Evolutionary conservation across 192 early-diverging fungal species (phyloP), one percentile per base, ranked within the genome.

Genomic region (Diversispora epigaea): DNA sequence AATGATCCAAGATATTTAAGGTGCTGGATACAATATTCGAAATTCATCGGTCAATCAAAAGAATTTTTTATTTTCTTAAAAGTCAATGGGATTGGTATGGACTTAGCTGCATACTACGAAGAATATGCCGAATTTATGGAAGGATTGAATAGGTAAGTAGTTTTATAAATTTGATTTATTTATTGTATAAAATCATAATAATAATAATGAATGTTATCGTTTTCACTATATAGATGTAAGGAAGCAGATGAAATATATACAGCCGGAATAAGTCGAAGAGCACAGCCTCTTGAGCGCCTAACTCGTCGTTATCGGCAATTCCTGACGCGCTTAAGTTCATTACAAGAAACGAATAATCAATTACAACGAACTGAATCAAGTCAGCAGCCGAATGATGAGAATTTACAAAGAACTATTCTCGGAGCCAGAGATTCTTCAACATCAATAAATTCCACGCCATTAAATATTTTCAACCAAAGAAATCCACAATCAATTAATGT

Each of bases 31-130:
- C 64, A 79, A 39, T 86, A 74, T 84, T 81, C 81, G 15, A 88
- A 50, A 73, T 84, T 84, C 46, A 86, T 88, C 6, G 87, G 86
- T 1, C 82, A 87, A 43, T 86, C 89, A 32, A 82, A 86, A 8
- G 91, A 93, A 0, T 82, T 95, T 39, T 96, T 94, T 78, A 87
- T 87, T 74, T 95, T 89, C 70, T 83, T 97, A 67, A 58, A 84
- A 40, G 70, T 82, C 21, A 93, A 94, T 67, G 79, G 82, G 14
- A 94, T 97, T 66, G 95, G 93, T 0, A 70, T 79, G 15, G 80
- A 83, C 46, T 77, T 88, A 32, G 84, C 92, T 0, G 55, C 87
- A n/a, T 89, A 84, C 52, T 97, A 96, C 71, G 88, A 91, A 67
- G 92, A 94, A 68, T 93, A 94, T 71, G 92, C 89, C 0, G 78